Conservation (phyloP, 1,284 basidiomycete genomes). For the Apiotrichum porosum region DNA sequence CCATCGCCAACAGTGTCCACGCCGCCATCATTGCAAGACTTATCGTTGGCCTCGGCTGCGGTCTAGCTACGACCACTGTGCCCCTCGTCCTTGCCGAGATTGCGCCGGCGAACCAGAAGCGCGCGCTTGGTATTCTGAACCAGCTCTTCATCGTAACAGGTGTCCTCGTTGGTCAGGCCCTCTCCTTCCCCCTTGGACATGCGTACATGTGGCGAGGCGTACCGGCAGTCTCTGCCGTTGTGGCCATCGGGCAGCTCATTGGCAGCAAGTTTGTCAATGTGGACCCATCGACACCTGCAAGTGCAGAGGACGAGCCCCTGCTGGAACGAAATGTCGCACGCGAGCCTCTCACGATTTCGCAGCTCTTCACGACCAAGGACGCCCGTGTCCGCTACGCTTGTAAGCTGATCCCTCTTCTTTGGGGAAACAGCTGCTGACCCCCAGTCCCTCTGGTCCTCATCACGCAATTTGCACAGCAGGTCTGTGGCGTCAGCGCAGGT, state of each 20-base stretch:
- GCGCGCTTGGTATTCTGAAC: slow-evolving; percentile 50
- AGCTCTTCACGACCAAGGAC: slow-evolving; percentile 29
- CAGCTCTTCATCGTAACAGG: slow-evolving; percentile 48
- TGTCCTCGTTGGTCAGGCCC: slow-evolving; percentile 45
- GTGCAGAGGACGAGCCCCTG: background rate
- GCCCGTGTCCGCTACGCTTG: slow-evolving; percentile 1
- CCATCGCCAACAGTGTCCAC: slow-evolving; percentile 18
- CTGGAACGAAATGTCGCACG: background rate
- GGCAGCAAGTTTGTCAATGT: too few relatives aligned
- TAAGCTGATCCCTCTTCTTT: background rate
- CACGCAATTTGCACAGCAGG: slow-evolving; percentile 36
- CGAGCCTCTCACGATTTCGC: slow-evolving; percentile 23
- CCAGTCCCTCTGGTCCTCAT: slow-evolving; percentile 34
- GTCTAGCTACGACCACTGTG: slow-evolving; percentile 48
- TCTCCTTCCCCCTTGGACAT: slow-evolving; percentile 41
- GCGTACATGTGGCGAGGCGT: slow-evolving; percentile 44
- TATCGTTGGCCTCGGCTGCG: slow-evolving; percentile 49
- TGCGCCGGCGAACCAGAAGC: slow-evolving; percentile 44
- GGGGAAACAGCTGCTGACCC: too few relatives aligned
- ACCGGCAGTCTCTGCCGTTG: slow-evolving; percentile 29
- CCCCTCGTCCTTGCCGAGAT: slow-evolving; percentile 48
- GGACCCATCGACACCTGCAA: too few relatives aligned
- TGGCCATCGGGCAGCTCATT: slow-evolving; percentile 45
- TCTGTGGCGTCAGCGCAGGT: slow-evolving; percentile 40
- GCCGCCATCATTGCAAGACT: slow-evolving; percentile 22